Percentiles rank a stretch among this genome's conserved stretches.
Conservation (phyloP, 257 asterid genomes). For the Leptodermis oblonga region DNA sequence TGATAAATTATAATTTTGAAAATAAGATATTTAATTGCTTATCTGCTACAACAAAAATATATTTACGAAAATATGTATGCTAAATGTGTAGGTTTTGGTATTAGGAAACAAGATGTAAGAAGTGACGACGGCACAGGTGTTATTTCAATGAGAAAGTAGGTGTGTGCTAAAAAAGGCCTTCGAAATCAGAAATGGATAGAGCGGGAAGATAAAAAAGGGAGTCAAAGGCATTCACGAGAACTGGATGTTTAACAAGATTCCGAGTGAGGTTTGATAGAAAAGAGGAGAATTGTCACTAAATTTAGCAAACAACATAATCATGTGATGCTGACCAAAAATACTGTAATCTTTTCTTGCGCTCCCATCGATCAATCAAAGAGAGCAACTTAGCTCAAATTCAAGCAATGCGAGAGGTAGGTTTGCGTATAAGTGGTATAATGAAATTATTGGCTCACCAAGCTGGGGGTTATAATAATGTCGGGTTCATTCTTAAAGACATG, state of each 20-base stretch:
- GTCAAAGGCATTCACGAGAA: not conserved
- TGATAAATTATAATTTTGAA: too few species aligned
- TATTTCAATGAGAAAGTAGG: not conserved
- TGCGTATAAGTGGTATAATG: not conserved
- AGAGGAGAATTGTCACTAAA: not conserved
- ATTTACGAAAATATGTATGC: too few species aligned
- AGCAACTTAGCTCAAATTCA: not conserved
- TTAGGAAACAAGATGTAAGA: not conserved
- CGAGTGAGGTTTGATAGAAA: not conserved
- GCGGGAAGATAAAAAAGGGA: not conserved
- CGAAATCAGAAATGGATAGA: not conserved
- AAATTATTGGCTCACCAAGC: not conserved
- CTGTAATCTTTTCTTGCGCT: not conserved
- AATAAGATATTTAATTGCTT: too few species aligned
- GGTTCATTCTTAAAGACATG: not conserved
- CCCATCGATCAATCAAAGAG: not conserved
- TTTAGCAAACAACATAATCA: not conserved
- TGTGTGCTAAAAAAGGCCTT: not conserved
- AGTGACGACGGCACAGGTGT: not conserved
- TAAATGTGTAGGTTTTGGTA: not conserved
- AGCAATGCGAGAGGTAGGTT: not conserved
- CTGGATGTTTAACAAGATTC: not conserved
- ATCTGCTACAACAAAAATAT: too few species aligned
- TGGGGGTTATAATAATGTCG: not conserved
- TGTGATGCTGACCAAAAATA: not conserved